Conservation (phyloP, 371 early-diverging fungal genomes). For the Lichtheimia ramosa region DNA sequence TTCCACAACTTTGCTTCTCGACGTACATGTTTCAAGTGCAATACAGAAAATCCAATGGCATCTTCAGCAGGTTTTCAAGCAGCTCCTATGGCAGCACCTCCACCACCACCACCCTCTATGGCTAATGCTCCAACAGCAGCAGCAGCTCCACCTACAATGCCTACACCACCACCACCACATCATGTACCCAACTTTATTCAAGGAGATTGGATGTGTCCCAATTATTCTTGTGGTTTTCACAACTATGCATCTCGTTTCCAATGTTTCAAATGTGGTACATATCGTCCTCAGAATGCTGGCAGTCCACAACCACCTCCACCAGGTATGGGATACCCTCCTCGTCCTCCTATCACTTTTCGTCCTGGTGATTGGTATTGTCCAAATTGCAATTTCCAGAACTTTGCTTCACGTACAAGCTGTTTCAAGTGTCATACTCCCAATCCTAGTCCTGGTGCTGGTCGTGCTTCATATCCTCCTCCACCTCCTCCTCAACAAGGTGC, state of each 20-base stretch:
- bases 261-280: constrained; percentile 40
- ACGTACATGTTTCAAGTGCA: constrained; percentile 70
- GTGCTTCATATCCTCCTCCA: not conserved
- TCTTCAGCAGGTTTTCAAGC: not conserved
- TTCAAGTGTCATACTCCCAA: constrained; percentile 60
- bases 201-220: constrained; percentile 60
- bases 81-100: not conserved
- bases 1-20: constrained; percentile 79
- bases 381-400: constrained; percentile 78
- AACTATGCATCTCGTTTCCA: constrained; percentile 55
- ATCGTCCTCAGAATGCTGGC: constrained; percentile 21
- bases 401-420: constrained; percentile 67
- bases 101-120: constrained; percentile 18
- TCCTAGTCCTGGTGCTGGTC: constrained; percentile 22
- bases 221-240: constrained; percentile 52
- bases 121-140: constrained; percentile 29
- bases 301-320: constrained; percentile 6
- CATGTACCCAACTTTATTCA: constrained; percentile 17
- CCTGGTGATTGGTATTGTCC: constrained; percentile 80
- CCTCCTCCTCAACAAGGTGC: constrained; percentile 8
- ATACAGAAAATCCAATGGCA: constrained; percentile 46
- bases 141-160: constrained; percentile 10
- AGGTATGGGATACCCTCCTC: constrained; percentile 1
- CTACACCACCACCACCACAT: constrained; percentile 16
- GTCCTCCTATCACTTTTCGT: constrained; percentile 30